Percentiles rank a stretch among this genome's conserved stretches.
Conservation (phyloP, 345 rosid genomes). For the Zanthoxylum bungeanum region DNA sequence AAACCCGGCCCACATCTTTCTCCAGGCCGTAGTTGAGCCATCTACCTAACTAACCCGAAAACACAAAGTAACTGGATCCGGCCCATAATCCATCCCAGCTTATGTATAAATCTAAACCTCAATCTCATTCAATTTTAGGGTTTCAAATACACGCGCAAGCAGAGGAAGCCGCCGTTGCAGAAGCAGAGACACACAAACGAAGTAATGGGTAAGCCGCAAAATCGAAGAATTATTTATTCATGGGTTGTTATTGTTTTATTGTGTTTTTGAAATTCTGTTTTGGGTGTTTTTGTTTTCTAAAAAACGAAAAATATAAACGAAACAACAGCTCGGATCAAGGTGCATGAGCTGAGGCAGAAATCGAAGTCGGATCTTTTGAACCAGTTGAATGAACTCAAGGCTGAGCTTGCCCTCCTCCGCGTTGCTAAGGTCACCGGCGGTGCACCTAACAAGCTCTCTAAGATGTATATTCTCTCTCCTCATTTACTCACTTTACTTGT, state of each 20-base stretch:
- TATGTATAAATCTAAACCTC: not conserved
- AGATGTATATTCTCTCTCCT: conserved; percentile 35
- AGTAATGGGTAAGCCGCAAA: conserved; percentile 22
- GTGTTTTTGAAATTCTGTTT: not conserved
- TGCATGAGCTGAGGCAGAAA: conserved; percentile 61
- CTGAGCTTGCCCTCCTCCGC: conserved; percentile 65
- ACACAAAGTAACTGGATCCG: not conserved
- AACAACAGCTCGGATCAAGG: conserved; percentile 65
- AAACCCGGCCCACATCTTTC: too few relatives aligned
- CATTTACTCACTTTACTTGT: not conserved
- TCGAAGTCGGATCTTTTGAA: conserved; percentile 45
- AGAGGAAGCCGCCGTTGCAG: conserved; percentile 10
- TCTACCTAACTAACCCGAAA: not conserved
- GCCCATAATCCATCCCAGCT: not conserved
- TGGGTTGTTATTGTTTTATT: not conserved
- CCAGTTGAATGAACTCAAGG: conserved; percentile 67
- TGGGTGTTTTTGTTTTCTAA: not conserved
- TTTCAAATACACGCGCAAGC: not conserved
- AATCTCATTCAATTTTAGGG: conserved; percentile 12
- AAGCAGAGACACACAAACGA: conserved; percentile 4
- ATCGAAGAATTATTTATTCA: not conserved
- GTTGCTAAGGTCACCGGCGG: conserved; percentile 78
- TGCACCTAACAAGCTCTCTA: conserved; percentile 69
- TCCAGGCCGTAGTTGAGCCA: too few relatives aligned
- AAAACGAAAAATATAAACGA: not conserved